Evolutionary conservation across 345 rosid species (phyloP).

Genomic region (Rubroshorea leprosula): DNA sequence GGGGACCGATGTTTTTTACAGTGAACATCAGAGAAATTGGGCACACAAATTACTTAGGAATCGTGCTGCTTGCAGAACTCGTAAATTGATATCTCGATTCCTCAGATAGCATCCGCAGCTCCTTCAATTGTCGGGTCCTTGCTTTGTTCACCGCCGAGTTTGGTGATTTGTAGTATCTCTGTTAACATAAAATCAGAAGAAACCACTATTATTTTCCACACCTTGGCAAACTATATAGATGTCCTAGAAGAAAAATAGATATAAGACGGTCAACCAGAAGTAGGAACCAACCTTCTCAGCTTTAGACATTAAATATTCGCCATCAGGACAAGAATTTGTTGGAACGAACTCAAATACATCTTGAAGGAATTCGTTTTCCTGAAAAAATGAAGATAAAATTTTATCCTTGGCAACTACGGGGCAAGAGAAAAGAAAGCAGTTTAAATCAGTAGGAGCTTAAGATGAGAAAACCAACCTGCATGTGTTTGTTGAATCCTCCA

Average conservation of each 20-base stretch:
- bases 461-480: constrained; percentile 59
- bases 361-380: constrained; percentile 90
- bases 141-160: constrained; percentile 76
- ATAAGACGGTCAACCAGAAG: neutral
- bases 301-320: constrained; percentile 35
- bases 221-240: neutral
- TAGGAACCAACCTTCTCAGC: constrained; percentile 54
- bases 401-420: neutral
- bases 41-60: neutral
- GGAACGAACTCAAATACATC: constrained; percentile 74
- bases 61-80: neutral
- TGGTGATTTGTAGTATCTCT: constrained; percentile 78
- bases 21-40: constrained; percentile 24
- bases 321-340: constrained; percentile 33
- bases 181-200: constrained; percentile 19
- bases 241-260: neutral
- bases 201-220: neutral
- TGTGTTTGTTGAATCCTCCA: constrained; percentile 86
- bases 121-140: constrained; percentile 75
- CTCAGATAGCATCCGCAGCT: constrained; percentile 78
- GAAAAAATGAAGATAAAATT: constrained; percentile 13
- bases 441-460: neutral
- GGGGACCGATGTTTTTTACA: constrained; percentile 50
- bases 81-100: constrained; percentile 21
- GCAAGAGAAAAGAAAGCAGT: neutral